A percentile compares a stretch with the other conserved stretches of the same genome.
Conservation (phyloP, 2,329 filamentous ascomycete species). For the Claviceps digitariae region DNA sequence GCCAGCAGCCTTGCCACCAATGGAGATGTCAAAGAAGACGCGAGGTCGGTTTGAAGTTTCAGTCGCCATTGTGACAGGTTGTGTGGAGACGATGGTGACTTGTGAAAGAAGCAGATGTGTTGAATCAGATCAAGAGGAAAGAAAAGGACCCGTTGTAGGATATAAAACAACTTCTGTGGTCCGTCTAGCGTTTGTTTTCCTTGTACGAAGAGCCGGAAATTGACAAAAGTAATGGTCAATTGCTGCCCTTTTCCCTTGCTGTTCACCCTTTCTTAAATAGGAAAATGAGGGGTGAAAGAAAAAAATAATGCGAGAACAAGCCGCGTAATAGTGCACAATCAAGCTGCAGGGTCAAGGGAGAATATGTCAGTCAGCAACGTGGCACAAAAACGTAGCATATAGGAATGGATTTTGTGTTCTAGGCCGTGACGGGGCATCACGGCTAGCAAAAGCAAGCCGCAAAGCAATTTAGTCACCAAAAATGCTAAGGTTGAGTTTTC, state of each 20-base stretch:
- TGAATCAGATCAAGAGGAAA: neutral
- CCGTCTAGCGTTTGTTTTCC: neutral
- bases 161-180: neutral
- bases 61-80: slow-evolving; percentile 25
- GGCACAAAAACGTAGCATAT: neutral
- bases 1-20: slow-evolving; percentile 60
- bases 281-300: neutral
- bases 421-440: neutral
- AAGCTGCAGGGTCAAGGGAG: neutral
- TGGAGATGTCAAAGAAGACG: slow-evolving; percentile 87
- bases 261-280: neutral
- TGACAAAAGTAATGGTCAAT: neutral
- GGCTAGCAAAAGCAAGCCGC: neutral
- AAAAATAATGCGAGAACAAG: neutral
- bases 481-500: neutral
- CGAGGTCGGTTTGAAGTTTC: slow-evolving; percentile 46
- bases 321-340: neutral
- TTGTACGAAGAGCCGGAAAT: neutral
- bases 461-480: neutral
- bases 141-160: neutral
- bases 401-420: neutral
- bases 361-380: slow-evolving; percentile 1
- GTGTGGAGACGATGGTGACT: neutral
- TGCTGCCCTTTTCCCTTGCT: neutral
- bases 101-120: neutral